Base-by-base conservation (phyloP, 2,329 filamentous ascomycete genomes). In the Alternaria atra region DNA sequence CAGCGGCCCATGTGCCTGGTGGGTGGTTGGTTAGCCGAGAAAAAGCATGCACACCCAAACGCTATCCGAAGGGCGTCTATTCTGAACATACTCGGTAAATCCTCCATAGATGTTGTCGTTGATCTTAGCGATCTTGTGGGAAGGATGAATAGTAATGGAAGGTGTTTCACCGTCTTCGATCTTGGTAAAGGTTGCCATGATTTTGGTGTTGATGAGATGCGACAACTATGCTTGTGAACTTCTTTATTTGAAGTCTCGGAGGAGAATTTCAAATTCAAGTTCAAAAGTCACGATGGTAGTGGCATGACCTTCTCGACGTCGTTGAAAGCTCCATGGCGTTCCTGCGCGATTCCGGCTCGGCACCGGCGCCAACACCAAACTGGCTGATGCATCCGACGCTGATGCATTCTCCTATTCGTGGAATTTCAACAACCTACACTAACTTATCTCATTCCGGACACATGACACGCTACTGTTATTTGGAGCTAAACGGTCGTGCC, bases 1-100 rank as follows among this genome's bases (percentile, higher is more conserved):
- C 92, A 95, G 63, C 92, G 88, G 71, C 92, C 92, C 91, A 95
- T 95, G 79, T 95, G 92, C 71, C 90, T 92, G 67, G 32, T 56
- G 27, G 59, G 39, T 54, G 60, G 72, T 43, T 53, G 57, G 72
- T 77, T 59, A 77, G 69, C 68, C 47, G 59, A 54, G 39, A 34
- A 40, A 55, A 47, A 48, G 35, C 34, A 58, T 48, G 48, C 32
- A 58, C 25, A 27, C 17, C 15, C 43, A 37, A 37, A 29, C 56
- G 55, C 44, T 17, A 52, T 42, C 25, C 25, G 37, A 23, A 29
- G 34, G 44, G 32, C 13, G 20, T 40, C 32, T 32, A 40, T 59
- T 52, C 13, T 43, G 78, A 17, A 47, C 87, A 80, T 81, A 92
- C 91, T 95, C 92, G 60, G 90, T 92, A 79, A 95, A 95, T 10